These are phyloP conservation scores for Cryptococcus amylolentus DNA, from an alignment of 1,284 basidiomycete species.

Conservation along the genomic window DNA sequence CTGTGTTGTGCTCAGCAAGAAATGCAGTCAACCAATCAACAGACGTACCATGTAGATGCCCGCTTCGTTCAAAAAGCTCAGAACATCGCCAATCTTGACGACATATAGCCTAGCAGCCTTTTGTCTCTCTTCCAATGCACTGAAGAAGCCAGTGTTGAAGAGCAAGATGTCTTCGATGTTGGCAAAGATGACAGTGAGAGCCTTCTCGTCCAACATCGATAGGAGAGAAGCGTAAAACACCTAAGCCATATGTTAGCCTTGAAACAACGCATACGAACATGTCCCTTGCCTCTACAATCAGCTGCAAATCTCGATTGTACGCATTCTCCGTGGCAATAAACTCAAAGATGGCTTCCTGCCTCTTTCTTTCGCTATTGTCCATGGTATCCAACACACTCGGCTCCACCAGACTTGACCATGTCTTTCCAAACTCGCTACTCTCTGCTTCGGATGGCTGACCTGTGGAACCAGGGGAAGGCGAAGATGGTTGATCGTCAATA, in stretches of 20 bases:
- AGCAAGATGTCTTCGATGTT: constrained; percentile 88
- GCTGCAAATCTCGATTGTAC: constrained; percentile 84
- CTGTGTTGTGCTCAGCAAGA: constrained; percentile 50
- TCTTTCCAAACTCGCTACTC: constrained; percentile 53
- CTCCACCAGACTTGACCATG: constrained; percentile 87
- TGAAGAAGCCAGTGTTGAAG: constrained; percentile 81
- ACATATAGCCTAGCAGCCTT: constrained; percentile 85
- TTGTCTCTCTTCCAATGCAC: constrained; percentile 83
- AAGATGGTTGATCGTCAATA: not conserved
- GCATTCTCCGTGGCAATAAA: constrained; percentile 80
- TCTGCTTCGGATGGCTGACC: constrained; percentile 5
- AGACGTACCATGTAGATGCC: constrained; percentile 66
- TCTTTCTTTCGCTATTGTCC: constrained; percentile 68
- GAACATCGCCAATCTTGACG: constrained; percentile 79
- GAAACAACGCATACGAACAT: not conserved
- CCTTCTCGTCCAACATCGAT: constrained; percentile 69
- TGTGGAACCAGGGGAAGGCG: not conserved
- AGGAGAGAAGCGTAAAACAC: constrained; percentile 80
- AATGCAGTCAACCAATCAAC: not conserved
- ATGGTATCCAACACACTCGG: constrained; percentile 73
- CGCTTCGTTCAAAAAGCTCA: constrained; percentile 70
- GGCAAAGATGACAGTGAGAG: constrained; percentile 78
- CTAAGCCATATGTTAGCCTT: constrained; percentile 37
- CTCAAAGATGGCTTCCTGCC: constrained; percentile 89
- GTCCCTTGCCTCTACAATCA: constrained; percentile 73